Percentiles rank a stretch among this genome's conserved stretches.
Evolutionary conservation across 148 eudicot species (phyloP).

Genomic region (Cornus florida): DNA sequence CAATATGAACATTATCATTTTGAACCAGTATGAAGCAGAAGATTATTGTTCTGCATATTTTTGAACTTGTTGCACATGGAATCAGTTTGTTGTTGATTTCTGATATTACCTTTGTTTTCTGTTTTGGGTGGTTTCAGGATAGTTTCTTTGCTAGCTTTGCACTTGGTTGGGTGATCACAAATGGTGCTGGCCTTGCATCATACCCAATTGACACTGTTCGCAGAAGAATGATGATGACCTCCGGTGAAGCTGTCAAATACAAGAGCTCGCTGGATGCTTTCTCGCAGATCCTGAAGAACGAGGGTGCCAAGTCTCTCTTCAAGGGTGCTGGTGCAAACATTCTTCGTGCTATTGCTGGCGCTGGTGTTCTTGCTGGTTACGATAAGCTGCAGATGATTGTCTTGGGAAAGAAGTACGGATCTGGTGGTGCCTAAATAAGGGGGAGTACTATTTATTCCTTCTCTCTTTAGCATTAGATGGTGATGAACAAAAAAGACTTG

Average conservation of each 20-base stretch:
- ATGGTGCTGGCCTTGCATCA: constrained; percentile 29
- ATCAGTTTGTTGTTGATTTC: neutral
- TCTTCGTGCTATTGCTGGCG: constrained; percentile 32
- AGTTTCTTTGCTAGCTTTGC: constrained; percentile 34
- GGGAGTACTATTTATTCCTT: neutral
- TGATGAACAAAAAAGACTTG: neutral
- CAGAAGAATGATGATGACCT: constrained; percentile 33
- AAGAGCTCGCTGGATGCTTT: constrained; percentile 32
- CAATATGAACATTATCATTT: neutral
- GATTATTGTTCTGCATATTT: neutral
- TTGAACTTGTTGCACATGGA: neutral
- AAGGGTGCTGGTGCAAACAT: constrained; percentile 31
- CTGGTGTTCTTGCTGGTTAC: constrained; percentile 36
- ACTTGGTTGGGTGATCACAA: constrained; percentile 30
- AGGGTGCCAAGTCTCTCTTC: constrained; percentile 32
- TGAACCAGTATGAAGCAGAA: neutral
- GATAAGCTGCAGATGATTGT: constrained; percentile 34
- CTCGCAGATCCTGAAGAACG: constrained; percentile 30
- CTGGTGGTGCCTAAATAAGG: constrained; percentile 20
- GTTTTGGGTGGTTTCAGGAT: constrained; percentile 22
- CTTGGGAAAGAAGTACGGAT: constrained; percentile 30
- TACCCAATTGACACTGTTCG: constrained; percentile 32
- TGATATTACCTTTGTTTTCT: neutral
- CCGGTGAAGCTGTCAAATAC: constrained; percentile 37
- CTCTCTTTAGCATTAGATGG: neutral